Percentiles rank a stretch among this genome's conserved stretches.
Evolutionary conservation across 352 stramenopile genomes (phyloP).

Genomic region (Phytopythium kandeliae): DNA sequence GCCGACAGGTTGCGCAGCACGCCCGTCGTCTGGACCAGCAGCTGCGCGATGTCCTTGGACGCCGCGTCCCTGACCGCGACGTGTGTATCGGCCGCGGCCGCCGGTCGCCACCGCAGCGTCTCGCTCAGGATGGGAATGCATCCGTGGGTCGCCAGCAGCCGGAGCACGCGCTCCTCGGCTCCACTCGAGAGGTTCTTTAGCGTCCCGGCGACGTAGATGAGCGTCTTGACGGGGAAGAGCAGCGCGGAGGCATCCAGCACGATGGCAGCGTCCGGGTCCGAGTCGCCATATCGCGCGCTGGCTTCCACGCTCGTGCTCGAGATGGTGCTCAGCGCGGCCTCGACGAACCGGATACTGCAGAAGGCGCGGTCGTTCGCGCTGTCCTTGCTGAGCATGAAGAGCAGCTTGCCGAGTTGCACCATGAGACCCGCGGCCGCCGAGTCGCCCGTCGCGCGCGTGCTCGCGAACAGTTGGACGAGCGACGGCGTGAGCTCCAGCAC

Average conservation of each 20-base stretch:
- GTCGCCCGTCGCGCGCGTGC: neutral
- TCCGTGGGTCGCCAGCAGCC: slow-evolving; percentile 56
- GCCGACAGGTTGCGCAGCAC: slow-evolving; percentile 66
- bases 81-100: no score
- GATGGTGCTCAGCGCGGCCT: slow-evolving; percentile 44
- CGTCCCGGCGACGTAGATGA: slow-evolving; percentile 66
- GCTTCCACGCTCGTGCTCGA: slow-evolving; percentile 13
- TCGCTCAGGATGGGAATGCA: slow-evolving; percentile 51
- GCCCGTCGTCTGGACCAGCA: slow-evolving; percentile 61
- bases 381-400: slow-evolving; percentile 78
- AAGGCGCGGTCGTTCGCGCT: slow-evolving; percentile 54
- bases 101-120: slow-evolving; percentile 36
- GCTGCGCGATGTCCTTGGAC: slow-evolving; percentile 61
- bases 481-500: slow-evolving; percentile 36
- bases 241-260: slow-evolving; percentile 1
- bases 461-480: slow-evolving; percentile 32
- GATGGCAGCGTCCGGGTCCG: slow-evolving; percentile 5
- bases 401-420: slow-evolving; percentile 37
- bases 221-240: slow-evolving; percentile 19
- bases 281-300: neutral
- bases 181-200: slow-evolving; percentile 69
- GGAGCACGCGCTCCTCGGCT: slow-evolving; percentile 47
- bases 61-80: neutral
- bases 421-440: slow-evolving; percentile 12
- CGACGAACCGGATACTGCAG: slow-evolving; percentile 58